A percentile compares a stretch with the other conserved stretches of the same genome.
Evolutionary conservation across 2,329 filamentous ascomycete genomes (phyloP).

Genomic region (Piedraia hortae): DNA sequence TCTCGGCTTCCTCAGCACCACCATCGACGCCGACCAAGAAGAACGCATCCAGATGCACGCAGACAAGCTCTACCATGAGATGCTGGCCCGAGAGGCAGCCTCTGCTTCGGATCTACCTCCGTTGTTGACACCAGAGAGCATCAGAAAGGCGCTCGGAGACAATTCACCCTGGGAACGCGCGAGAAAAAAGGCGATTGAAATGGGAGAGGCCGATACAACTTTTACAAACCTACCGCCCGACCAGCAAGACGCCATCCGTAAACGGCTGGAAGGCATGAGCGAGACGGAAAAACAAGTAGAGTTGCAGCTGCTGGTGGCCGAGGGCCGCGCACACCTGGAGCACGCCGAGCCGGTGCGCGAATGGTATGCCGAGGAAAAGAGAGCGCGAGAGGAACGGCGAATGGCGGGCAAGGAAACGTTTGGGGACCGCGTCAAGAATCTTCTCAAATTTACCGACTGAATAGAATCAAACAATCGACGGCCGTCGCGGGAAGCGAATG

Average conservation of each 20-base stretch:
- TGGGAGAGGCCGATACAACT: constrained; percentile 18
- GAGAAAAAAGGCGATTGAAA: constrained; percentile 6
- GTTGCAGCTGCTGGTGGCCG: constrained; percentile 33
- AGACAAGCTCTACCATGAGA: constrained; percentile 64
- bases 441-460: too few species aligned
- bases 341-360: constrained; percentile 28
- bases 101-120: constrained; percentile 36
- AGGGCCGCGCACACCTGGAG: constrained; percentile 31
- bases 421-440: too few species aligned
- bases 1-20: constrained; percentile 52
- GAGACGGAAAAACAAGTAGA: constrained; percentile 31
- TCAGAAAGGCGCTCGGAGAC: constrained; percentile 8
- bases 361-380: constrained; percentile 28
- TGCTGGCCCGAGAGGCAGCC: constrained; percentile 54
- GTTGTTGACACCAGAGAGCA: constrained; percentile 16
- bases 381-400: constrained; percentile 27
- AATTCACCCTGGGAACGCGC: constrained; percentile 10
- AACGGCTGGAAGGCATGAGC: constrained; percentile 9
- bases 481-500: constrained; percentile 51
- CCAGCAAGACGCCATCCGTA: constrained; percentile 29
- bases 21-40: constrained; percentile 38
- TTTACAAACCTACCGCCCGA: constrained; percentile 26
- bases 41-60: constrained; percentile 87
- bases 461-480: constrained; percentile 23
- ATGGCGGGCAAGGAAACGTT: constrained; percentile 24